A percentile compares a stretch with the other conserved stretches of the same genome.
These are phyloP conservation scores for Cyberlindnera mycetangii DNA, from an alignment of 805 yeast genomes.

Conservation along the genomic window DNA sequence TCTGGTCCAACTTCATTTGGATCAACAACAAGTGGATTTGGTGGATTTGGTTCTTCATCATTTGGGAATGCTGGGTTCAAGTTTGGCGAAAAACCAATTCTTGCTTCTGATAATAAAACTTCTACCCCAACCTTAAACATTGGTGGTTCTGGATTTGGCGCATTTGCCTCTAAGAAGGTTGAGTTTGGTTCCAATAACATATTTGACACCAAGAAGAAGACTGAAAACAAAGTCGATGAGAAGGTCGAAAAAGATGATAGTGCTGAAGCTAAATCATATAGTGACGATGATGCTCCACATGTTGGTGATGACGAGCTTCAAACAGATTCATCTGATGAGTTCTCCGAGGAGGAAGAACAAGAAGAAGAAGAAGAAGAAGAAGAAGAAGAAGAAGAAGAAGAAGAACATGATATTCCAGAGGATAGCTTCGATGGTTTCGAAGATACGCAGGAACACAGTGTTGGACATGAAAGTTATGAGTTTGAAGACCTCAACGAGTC, in stretches of 20 bases:
- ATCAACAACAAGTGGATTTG: neutral
- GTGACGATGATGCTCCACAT: constrained; percentile 2
- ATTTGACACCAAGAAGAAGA: constrained; percentile 7
- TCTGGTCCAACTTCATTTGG: constrained; percentile 7
- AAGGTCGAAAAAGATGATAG: neutral
- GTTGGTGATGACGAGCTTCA: constrained; percentile 5
- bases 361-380: constrained; percentile 5
- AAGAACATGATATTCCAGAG: constrained; percentile 1
- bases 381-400: constrained; percentile 3
- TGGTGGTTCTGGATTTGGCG: constrained; percentile 17
- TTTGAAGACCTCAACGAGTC: constrained; percentile 1
- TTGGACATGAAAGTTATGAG: constrained; percentile 5
- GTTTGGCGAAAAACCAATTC: constrained; percentile 2
- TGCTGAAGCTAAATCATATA: neutral
- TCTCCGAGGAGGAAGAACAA: constrained; percentile 2
- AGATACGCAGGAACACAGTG: constrained; percentile 3
- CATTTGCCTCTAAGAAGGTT: constrained; percentile 15
- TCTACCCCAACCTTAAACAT: neutral
- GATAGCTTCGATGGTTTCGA: constrained; percentile 8
- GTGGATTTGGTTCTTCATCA: constrained; percentile 10
- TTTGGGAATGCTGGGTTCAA: constrained; percentile 7
- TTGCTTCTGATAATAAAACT: neutral
- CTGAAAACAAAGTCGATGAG: neutral
- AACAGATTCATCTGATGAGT: constrained; percentile 1
- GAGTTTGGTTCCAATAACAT: constrained; percentile 15